These are phyloP conservation scores for Cavenderia fasciculata DNA, from an alignment of 78 protist species.

Conservation along the genomic window DNA sequence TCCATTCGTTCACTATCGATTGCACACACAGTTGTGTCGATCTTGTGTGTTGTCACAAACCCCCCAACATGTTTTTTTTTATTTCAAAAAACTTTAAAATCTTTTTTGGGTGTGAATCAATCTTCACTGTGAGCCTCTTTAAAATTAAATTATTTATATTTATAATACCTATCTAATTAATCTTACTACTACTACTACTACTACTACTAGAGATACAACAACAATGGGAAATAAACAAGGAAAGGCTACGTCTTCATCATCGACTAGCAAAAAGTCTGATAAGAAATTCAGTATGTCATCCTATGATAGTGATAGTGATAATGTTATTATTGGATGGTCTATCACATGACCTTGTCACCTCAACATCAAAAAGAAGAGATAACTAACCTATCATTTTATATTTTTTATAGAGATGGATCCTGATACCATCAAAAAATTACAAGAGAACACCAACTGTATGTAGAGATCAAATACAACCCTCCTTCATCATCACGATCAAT, in stretches of 20 bases:
- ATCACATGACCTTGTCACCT: too few species aligned
- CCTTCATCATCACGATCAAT: neutral
- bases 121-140: neutral
- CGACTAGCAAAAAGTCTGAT: neutral
- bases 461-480: neutral
- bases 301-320: too few species aligned
- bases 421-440: slow-evolving; percentile 42
- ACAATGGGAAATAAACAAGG: slow-evolving; percentile 64
- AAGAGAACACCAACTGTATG: slow-evolving; percentile 74
- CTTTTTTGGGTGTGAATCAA: neutral
- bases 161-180: too few species aligned
- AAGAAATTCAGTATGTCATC: slow-evolving; percentile 60
- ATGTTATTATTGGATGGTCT: too few species aligned
- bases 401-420: slow-evolving; percentile 57
- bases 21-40: too few species aligned
- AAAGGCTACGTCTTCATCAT: slow-evolving; percentile 6
- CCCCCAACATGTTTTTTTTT: neutral
- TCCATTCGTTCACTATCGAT: too few species aligned
- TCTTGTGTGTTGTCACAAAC: too few species aligned
- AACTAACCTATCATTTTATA: too few species aligned
- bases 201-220: too few species aligned
- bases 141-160: neutral
- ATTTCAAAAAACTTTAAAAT: neutral
- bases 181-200: too few species aligned
- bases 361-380: too few species aligned